These are phyloP conservation scores for Aspergillus proliferans DNA, from an alignment of 2,329 filamentous ascomycete genomes.

Conservation along the genomic window DNA sequence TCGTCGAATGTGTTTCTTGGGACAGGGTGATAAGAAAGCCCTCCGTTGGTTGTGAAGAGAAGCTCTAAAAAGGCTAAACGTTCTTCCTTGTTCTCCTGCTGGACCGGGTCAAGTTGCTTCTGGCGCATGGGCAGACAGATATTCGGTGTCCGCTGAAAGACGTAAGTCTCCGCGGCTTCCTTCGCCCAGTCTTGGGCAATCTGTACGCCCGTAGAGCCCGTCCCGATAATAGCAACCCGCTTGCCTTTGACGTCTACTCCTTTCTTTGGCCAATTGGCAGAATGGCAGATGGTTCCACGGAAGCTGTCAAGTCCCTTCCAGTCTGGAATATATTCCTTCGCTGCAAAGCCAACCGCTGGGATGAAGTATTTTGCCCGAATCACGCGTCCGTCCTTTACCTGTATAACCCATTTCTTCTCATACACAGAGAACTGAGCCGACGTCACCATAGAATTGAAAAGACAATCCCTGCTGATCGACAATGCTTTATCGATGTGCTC, in stretches of 20 bases:
- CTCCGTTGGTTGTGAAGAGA: constrained; percentile 2
- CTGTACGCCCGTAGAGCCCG: constrained; percentile 23
- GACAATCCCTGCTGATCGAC: neutral
- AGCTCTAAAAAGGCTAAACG: constrained; percentile 1
- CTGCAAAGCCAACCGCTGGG: constrained; percentile 11
- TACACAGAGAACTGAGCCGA: constrained; percentile 1
- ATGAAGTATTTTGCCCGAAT: constrained; percentile 10
- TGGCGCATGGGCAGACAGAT: constrained; percentile 31
- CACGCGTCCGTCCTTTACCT: neutral
- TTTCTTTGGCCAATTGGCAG: constrained; percentile 46
- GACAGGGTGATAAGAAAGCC: constrained; percentile 2
- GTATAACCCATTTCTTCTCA: constrained; percentile 1
- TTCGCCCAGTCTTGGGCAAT: constrained; percentile 21
- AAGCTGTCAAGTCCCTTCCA: constrained; percentile 49
- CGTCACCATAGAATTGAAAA: constrained; percentile 2
- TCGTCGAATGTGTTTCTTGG: neutral
- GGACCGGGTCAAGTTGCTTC: constrained; percentile 6
- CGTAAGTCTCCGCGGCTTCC: constrained; percentile 20
- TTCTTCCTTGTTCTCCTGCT: constrained; percentile 2
- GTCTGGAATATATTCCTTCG: constrained; percentile 46
- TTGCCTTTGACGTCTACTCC: constrained; percentile 40
- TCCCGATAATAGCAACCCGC: constrained; percentile 43
- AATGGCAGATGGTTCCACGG: constrained; percentile 48
- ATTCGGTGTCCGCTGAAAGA: constrained; percentile 34
- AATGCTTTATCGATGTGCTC: neutral